Evolutionary conservation across 257 asterid genomes (phyloP), one percentile per base, ranked within the genome.

Genomic region (Thymus mandschuricus): DNA sequence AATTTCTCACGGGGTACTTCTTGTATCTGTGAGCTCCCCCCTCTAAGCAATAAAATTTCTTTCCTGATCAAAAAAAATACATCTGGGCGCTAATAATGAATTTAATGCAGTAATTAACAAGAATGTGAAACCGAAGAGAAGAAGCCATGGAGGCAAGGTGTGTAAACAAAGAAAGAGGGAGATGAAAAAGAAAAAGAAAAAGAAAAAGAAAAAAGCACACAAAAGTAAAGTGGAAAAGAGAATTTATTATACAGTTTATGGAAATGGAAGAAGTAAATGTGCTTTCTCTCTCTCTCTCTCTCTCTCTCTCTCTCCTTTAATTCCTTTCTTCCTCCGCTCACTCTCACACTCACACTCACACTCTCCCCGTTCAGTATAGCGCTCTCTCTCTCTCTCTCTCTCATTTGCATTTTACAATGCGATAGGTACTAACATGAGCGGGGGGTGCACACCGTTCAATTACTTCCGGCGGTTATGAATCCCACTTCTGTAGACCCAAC

Each of bases 401-500:
- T 11, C 46, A 73, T 51, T 12, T 60, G 29, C 68, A 62, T 61
- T 60, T 43, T 48, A 13, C 30, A 29, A 44, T 64, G 68, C 78
- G 35, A 13, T 66, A 31, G 73, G 4, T 66, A 41, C 64, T 81
- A 79, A 76, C 84, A 82, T 82, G 86, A 82, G 74, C 75, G 74
- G 79, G 81, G 81, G 82, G 77, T 64, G 81, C 81, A 81, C 74
- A 76, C 71, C 71, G 66, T 60, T 67, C 60, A 75, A 75, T 15
- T 21, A 45, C 78, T 72, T 49, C 77, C 81, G 60, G 74, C 85
- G 81, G 86, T 79, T 84, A 92, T 92, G 98, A 92, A 88, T 89
- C 79, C 94, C 82, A 88, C 86, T 66, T 80, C 88, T 33, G 67
- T 79, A 41, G 95, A 89, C 84, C 96, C 93, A 81, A 81, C 88